Conservation (phyloP, 768 basidiomycete genomes). For the Auricularia sp. region DNA sequence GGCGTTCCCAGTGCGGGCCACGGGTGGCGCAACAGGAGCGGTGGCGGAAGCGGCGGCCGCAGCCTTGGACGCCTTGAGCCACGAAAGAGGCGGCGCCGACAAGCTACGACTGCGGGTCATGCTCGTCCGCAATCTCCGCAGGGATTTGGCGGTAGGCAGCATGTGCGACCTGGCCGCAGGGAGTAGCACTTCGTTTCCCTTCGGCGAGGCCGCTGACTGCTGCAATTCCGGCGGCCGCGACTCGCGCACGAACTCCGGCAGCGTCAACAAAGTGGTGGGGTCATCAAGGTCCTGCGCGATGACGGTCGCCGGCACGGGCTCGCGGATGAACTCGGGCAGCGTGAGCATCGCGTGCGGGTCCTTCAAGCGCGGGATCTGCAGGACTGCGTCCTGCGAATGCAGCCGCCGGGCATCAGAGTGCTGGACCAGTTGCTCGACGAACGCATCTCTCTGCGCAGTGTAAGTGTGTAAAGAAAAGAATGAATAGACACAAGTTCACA, state of each 20-base stretch:
- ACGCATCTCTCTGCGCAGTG: conserved; percentile 49
- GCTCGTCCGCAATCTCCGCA: not conserved
- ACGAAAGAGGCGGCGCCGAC: conserved; percentile 52
- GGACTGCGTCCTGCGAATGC: conserved; percentile 68
- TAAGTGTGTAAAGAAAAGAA: too few species aligned
- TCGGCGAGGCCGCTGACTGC: not conserved
- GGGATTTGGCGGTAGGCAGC: not conserved
- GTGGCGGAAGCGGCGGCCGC: not conserved
- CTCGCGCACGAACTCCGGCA: conserved; percentile 44
- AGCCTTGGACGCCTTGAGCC: conserved; percentile 26
- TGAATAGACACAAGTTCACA: conserved; percentile 18
- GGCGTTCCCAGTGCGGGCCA: conserved; percentile 2
- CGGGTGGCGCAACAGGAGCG: not conserved
- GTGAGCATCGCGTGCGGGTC: conserved; percentile 48
- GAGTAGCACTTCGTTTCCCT: not conserved
- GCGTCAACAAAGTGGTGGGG: conserved; percentile 22
- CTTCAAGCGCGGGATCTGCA: conserved; percentile 26
- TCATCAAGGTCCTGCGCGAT: conserved; percentile 25
- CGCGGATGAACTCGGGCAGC: conserved; percentile 55
- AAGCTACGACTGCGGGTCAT: conserved; percentile 35
- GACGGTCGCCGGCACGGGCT: conserved; percentile 33
- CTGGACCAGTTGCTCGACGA: conserved; percentile 62
- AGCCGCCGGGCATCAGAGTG: conserved; percentile 69
- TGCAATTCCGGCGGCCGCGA: conserved; percentile 20
- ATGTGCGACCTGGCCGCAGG: not conserved